Conservation (phyloP, 2,329 filamentous ascomycete species). For the Colletotrichum sojae region DNA sequence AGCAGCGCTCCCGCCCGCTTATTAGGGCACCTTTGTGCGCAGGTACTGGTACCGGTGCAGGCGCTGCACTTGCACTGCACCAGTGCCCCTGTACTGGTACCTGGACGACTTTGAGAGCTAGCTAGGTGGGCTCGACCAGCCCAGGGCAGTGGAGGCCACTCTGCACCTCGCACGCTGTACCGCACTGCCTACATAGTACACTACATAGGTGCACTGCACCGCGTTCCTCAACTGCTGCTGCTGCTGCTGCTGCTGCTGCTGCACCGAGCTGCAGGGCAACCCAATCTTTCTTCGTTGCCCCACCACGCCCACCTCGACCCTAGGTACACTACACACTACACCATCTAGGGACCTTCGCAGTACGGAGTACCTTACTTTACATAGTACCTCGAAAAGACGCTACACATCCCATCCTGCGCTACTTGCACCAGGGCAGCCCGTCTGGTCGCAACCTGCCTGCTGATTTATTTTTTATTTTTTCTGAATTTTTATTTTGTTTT, state of each 20-base stretch:
- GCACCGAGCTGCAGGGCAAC: slow-evolving; percentile 35
- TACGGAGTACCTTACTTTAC: slow-evolving; percentile 1
- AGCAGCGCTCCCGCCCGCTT: slow-evolving; percentile 14
- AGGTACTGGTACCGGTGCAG: slow-evolving; percentile 24
- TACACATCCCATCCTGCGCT: slow-evolving; percentile 39
- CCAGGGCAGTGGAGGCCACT: slow-evolving; percentile 20
- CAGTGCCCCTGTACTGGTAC: not conserved
- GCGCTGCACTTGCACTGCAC: not conserved
- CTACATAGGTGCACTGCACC: not conserved
- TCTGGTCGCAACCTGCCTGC: slow-evolving; percentile 28
- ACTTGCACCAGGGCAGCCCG: slow-evolving; percentile 32
- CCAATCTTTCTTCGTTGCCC: slow-evolving; percentile 36
- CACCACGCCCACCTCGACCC: slow-evolving; percentile 38
- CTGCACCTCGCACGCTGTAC: slow-evolving; percentile 6
- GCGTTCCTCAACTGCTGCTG: slow-evolving; percentile 5
- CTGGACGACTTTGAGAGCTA: not conserved
- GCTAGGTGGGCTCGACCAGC: slow-evolving; percentile 1
- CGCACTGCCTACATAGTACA: not conserved
- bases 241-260: slow-evolving; percentile 4
- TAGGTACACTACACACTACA: slow-evolving; percentile 4
- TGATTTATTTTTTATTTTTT: slow-evolving; percentile 21
- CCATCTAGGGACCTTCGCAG: not conserved
- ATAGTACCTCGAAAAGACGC: slow-evolving; percentile 33
- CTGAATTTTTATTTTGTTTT: not conserved
- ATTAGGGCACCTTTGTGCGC: not conserved